These are phyloP conservation scores for Chalciporus sp. DNA, from an alignment of 1,284 basidiomycete species.

Conservation along the genomic window DNA sequence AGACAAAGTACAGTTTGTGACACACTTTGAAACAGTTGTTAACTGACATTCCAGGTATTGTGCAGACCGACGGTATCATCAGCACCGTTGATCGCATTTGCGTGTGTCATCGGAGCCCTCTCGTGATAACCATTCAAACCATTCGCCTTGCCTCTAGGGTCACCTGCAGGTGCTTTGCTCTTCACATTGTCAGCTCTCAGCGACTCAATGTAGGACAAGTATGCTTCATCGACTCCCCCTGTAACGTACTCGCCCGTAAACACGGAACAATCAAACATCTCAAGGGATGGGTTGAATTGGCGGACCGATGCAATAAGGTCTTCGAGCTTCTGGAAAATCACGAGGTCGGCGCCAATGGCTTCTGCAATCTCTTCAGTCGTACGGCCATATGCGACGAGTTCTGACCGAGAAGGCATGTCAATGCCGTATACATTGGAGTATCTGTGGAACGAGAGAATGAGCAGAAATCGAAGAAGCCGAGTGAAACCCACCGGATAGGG, in stretches of 20 bases:
- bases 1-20: slow-evolving; percentile 1
- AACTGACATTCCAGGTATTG: slow-evolving; percentile 59
- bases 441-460: slow-evolving; percentile 40
- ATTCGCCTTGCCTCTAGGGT: slow-evolving; percentile 41
- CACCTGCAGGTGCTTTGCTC: slow-evolving; percentile 37
- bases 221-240: slow-evolving; percentile 89
- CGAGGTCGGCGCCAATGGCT: slow-evolving; percentile 93
- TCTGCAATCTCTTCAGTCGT: slow-evolving; percentile 77
- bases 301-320: slow-evolving; percentile 90
- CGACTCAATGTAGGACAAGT: slow-evolving; percentile 78
- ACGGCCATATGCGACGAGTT: slow-evolving; percentile 91
- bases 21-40: slow-evolving; percentile 7
- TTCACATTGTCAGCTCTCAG: slow-evolving; percentile 88
- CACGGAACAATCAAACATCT: slow-evolving; percentile 93
- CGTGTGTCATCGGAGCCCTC: slow-evolving; percentile 33
- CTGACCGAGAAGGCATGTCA: slow-evolving; percentile 95
- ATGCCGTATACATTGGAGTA: slow-evolving; percentile 98
- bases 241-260: slow-evolving; percentile 98
- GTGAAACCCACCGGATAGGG: slow-evolving; percentile 72
- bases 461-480: not conserved
- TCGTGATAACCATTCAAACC: slow-evolving; percentile 19
- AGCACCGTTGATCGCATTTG: slow-evolving; percentile 53
- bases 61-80: slow-evolving; percentile 80
- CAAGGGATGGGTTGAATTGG: slow-evolving; percentile 82
- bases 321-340: slow-evolving; percentile 95